Evolutionary conservation across 2,329 filamentous ascomycete genomes (phyloP).

Genomic region (Exophiala xenobiotica): DNA sequence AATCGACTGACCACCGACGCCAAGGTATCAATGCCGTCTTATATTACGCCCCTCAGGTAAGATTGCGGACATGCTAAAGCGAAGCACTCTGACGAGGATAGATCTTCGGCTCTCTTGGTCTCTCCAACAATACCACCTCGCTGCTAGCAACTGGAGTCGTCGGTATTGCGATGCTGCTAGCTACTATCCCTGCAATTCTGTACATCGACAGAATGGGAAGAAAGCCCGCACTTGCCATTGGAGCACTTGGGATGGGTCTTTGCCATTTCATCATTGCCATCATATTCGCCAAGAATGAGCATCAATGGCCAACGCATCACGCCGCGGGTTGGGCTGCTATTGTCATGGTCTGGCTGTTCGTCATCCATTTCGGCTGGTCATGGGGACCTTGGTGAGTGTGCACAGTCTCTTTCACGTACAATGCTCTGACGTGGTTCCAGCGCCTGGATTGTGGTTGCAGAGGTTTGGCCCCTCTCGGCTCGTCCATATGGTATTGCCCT

Average conservation of each 20-base stretch:
- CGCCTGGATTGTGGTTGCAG: conserved; percentile 71
- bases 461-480: conserved; percentile 71
- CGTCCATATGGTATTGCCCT: conserved; percentile 70
- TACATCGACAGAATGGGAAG: conserved; percentile 44
- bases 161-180: conserved; percentile 42
- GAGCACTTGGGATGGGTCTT: conserved; percentile 67
- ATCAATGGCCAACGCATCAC: conserved; percentile 56
- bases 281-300: conserved; percentile 64
- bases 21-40: conserved; percentile 47
- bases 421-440: conserved; percentile 30
- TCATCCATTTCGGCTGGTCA: conserved; percentile 71
- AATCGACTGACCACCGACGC: too few species aligned
- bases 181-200: conserved; percentile 42
- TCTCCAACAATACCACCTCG: conserved; percentile 39
- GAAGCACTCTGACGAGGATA: conserved; percentile 25
- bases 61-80: conserved; percentile 11
- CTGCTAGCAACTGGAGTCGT: conserved; percentile 43
- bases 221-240: conserved; percentile 41
- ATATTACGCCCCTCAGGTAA: conserved; percentile 38
- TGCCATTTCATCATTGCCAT: conserved; percentile 71
- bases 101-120: conserved; percentile 39
- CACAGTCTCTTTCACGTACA: neutral
- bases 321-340: conserved; percentile 70
- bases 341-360: conserved; percentile 64
- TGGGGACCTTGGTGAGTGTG: conserved; percentile 49